phyloP scores from a whole-genome alignment of 345 rosid species.

The Cardamine chenopodiifolia region DNA sequence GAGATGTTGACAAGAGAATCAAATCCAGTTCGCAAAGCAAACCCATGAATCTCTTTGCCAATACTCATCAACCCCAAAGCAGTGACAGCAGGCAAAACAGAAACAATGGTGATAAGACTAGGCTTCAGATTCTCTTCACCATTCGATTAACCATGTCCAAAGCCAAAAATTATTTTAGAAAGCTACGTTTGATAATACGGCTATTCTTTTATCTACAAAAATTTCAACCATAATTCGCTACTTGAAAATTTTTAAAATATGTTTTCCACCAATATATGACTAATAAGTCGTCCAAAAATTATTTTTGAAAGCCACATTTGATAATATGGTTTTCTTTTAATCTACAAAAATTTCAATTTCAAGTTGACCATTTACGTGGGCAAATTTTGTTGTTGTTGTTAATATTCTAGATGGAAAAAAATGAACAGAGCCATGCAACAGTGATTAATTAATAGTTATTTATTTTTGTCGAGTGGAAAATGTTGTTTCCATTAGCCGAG shows the following conservation, averaged over 20 bases:
- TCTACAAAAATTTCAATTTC: background rate
- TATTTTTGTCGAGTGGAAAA: no score
- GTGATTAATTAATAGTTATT: no score
- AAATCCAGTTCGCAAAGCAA: conserved; percentile 59
- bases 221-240: background rate
- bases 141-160: conserved; percentile 61
- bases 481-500: no score
- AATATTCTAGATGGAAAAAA: background rate
- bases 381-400: background rate
- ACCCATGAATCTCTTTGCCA: conserved; percentile 75
- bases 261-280: background rate
- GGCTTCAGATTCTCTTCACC: conserved; percentile 65
- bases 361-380: background rate
- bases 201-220: background rate
- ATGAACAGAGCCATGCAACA: no score
- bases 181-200: background rate
- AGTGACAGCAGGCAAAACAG: conserved; percentile 71
- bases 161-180: conserved; percentile 18
- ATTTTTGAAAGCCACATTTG: background rate
- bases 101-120: conserved; percentile 68
- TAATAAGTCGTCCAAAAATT: background rate
- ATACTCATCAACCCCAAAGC: conserved; percentile 50
- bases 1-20: conserved; percentile 62
- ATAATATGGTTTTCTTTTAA: background rate
- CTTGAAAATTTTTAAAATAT: background rate